phyloP scores from a whole-genome alignment of 768 basidiomycete species.

The Termitomyces sp. region DNA sequence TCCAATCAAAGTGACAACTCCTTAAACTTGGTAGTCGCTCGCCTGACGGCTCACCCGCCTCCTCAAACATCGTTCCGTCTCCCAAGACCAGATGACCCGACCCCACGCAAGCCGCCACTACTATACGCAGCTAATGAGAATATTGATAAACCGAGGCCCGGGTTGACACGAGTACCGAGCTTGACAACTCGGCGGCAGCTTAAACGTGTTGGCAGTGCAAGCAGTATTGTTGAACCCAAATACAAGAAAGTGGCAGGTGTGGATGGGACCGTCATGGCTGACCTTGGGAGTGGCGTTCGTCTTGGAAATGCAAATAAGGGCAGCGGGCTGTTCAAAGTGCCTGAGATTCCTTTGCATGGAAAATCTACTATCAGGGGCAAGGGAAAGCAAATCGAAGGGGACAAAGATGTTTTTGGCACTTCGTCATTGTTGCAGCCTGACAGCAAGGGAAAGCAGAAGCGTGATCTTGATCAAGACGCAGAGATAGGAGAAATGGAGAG shows the following conservation, averaged over 20 bases:
- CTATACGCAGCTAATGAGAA: conserved; percentile 18
- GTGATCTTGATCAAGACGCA: conserved; percentile 15
- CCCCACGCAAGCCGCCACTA: conserved; percentile 62
- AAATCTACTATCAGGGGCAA: conserved; percentile 26
- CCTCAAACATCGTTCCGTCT: conserved; percentile 25
- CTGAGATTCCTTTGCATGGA: conserved; percentile 31
- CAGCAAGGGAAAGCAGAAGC: conserved; percentile 25
- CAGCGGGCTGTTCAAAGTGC: conserved; percentile 44
- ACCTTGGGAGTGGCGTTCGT: conserved; percentile 33
- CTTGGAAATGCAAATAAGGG: conserved; percentile 19
- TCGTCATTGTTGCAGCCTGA: not conserved
- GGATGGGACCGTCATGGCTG: conserved; percentile 20
- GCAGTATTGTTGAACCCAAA: conserved; percentile 17
- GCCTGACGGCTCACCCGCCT: conserved; percentile 37
- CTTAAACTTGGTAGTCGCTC: conserved; percentile 50
- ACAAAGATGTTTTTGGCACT: conserved; percentile 27
- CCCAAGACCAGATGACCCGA: conserved; percentile 75
- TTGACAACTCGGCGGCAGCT: conserved; percentile 9
- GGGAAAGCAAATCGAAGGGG: conserved; percentile 29
- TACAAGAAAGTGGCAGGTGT: conserved; percentile 24
- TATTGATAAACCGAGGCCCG: conserved; percentile 10
- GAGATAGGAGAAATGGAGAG: conserved; percentile 36
- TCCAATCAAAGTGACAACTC: conserved; percentile 14
- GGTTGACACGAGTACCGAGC: conserved; percentile 27
- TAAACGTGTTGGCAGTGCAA: conserved; percentile 10